phyloP scores from a whole-genome alignment of 2,329 filamentous ascomycete genomes.

The Colletotrichum sp. region DNA sequence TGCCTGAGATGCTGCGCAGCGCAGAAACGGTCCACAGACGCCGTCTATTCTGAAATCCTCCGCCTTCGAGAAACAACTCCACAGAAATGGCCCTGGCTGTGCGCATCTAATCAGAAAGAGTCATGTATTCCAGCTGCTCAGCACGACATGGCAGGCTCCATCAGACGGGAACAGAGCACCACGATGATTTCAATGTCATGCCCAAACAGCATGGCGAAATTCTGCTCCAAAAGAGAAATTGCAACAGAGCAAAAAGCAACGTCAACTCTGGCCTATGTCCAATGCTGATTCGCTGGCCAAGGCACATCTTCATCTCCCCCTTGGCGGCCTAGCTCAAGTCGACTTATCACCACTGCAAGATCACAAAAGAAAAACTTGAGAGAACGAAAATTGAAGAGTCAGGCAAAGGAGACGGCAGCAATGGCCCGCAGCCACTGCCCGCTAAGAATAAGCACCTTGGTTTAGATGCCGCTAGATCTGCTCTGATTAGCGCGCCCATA shows the following conservation, averaged over 20 bases:
- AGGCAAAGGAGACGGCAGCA: slow-evolving; percentile 5
- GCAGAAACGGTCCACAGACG: background rate
- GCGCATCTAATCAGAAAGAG: background rate
- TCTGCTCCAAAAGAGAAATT: background rate
- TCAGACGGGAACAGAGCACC: background rate
- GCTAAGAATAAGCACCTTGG: slow-evolving; percentile 14
- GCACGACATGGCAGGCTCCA: background rate
- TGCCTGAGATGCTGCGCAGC: background rate
- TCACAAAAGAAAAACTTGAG: background rate
- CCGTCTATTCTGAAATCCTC: background rate
- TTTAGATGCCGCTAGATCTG: background rate
- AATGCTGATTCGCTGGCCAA: background rate
- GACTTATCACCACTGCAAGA: background rate
- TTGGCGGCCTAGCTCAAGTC: background rate
- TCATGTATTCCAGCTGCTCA: slow-evolving; percentile 6
- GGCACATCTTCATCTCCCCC: background rate
- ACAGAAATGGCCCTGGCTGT: background rate
- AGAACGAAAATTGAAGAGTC: background rate
- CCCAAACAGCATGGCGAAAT: background rate
- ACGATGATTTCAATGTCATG: background rate
- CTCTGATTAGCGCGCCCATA: background rate
- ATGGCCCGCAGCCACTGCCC: slow-evolving; percentile 9
- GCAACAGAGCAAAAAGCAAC: background rate
- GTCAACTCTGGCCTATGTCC: background rate
- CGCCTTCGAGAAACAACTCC: slow-evolving; percentile 2